Evolutionary conservation across 2,329 filamentous ascomycete genomes (phyloP), one percentile per base, ranked within the genome.

Genomic region (Fusarium sp.): DNA sequence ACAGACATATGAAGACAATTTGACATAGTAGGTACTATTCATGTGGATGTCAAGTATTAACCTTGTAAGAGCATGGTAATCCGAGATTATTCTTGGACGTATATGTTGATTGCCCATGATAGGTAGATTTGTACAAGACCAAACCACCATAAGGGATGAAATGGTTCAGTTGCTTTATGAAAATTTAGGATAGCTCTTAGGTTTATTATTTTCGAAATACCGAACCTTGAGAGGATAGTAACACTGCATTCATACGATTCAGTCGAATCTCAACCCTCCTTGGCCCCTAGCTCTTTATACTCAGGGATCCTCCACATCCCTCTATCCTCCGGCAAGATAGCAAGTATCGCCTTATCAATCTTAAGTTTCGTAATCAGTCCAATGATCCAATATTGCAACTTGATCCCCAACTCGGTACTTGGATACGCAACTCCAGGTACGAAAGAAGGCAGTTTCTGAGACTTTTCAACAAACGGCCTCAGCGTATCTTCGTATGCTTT

Each of bases 401-500:
- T 69, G 8, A 79, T 63, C 1, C 75, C 77, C 71, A 75, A 71
- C 0, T 52, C 56, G 13, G 78, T 77, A 32, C 76, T 63, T 0
- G 76, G 76, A 22, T 77, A 75, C 40, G 76, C 53, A 8, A 74
- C n/a, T 2, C 68, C 65, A 1, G 76, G 72, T 30, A 79, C 52
- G 1, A 77, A 73, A 0, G 76, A 74, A 5, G 75, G 63, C 6
- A 80, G 22, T 45, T 78, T 77, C 59, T 85, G 83, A 4, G 80
- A 75, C 1, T 80, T 69, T 18, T 78, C 75, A 7, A 85, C 79
- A 32, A 81, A 78, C 0, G 82, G 83, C 5, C 77, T 74, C 67
- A 85, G 78, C 10, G 74, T 76, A 30, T 71, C 42, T 61, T 86
- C 82, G 45, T 86, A 86, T 6, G 70, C 69, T 6, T 73, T 67